Base-by-base conservation (phyloP, 2,329 filamentous ascomycete genomes). In the Aspergillus terreus region DNA sequence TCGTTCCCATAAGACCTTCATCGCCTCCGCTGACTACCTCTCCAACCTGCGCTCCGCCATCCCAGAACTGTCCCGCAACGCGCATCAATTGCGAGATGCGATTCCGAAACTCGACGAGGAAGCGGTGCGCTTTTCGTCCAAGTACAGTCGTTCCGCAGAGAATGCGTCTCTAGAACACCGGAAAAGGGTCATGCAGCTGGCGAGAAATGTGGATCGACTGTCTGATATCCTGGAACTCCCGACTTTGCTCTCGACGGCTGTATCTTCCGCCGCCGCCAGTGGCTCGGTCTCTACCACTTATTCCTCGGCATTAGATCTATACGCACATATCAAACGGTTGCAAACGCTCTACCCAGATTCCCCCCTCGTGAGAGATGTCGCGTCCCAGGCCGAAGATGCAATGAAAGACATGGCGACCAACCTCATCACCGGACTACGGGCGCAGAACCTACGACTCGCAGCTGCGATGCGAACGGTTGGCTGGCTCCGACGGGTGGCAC, bases 201-300 rank as follows among this genome's bases (percentile, higher is more conserved):
- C 90, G 15, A 82, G 89, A 44, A 97, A 96, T 67, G 86, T 92
- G 25, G 92, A 96, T 68, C 84, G 92, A 50, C 79, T 97, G 3
- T 87, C 91, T 27, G 92, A 96, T 68, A 86, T 97, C 30, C 83
- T 99, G 53, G 92, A 97, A 63, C 81, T 99, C 27, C 94, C 94
- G 0, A 85, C 87, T 0, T 76, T 97, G 32, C 81, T 99, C 12
- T 87, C 88, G 11, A 91, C 92, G 1, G 86, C 92, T 14, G 74
- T 79, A 42, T 74, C 73, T 36, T 75, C 75, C 7, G 71, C 68
- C 19, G 66, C 68, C n/a, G 64, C 67, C 46, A 72, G 64, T 53
- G 63, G 67, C 5, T 68, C 72, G 2, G 68, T 75, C 6, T 81
- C 77, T 9, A 82, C 85, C 54, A 95, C 90, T 60, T 95, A 96